A percentile compares a stretch with the other conserved stretches of the same genome.
These are phyloP conservation scores for Sphaerulina vaccinii DNA, from an alignment of 2,329 filamentous ascomycete genomes.

Conservation along the genomic window DNA sequence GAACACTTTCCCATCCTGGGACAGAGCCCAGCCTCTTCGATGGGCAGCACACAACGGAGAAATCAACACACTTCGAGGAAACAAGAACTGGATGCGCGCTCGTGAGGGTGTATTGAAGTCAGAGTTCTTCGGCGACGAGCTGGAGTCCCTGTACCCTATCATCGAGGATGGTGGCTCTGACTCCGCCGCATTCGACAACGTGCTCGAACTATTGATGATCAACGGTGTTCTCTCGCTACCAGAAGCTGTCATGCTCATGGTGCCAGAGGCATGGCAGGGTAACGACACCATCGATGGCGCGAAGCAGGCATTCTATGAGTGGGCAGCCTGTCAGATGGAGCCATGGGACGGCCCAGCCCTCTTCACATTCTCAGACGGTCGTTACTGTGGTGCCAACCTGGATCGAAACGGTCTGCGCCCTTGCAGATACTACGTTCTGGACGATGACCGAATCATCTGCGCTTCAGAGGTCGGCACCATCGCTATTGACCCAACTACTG, in stretches of 20 bases:
- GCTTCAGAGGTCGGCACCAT: constrained; percentile 96
- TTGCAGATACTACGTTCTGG: constrained; percentile 94
- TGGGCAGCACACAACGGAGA: constrained; percentile 99
- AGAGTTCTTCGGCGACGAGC: constrained; percentile 85
- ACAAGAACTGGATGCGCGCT: constrained; percentile 99
- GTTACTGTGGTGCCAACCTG: constrained; percentile 94
- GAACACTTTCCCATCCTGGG: constrained; percentile 98
- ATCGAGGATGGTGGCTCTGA: constrained; percentile 96
- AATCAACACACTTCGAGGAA: constrained; percentile 94
- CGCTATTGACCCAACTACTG: constrained; percentile 80
- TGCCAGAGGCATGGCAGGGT: constrained; percentile 96
- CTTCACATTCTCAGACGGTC: constrained; percentile 94
- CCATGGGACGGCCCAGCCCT: constrained; percentile 96
- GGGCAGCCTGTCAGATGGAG: constrained; percentile 98
- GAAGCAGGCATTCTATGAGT: constrained; percentile 97
- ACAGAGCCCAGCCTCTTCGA: constrained; percentile 89
- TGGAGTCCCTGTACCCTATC: constrained; percentile 87
- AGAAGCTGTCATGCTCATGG: constrained; percentile 98
- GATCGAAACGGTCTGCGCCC: constrained; percentile 93
- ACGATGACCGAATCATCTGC: constrained; percentile 95
- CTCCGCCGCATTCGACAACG: constrained; percentile 95
- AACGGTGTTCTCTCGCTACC: constrained; percentile 94
- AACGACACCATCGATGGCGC: constrained; percentile 88
- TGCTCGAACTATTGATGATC: constrained; percentile 87
- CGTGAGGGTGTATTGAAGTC: constrained; percentile 94